Conservation (phyloP, 768 basidiomycete genomes). For the Serendipita indica region DNA sequence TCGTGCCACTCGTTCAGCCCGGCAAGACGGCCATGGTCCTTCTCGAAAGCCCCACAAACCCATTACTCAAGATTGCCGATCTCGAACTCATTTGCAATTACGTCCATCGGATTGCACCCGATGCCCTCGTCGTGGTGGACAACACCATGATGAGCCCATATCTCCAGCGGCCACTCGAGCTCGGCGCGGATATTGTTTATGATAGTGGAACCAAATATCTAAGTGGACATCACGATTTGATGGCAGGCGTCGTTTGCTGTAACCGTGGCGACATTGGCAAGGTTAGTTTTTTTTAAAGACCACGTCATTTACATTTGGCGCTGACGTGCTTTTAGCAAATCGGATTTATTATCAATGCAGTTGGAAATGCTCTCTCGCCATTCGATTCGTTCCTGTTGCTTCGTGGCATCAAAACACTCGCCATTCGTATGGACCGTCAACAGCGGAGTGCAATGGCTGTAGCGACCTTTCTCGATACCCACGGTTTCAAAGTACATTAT, state of each 20-base stretch:
- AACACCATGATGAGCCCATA: conserved; percentile 99
- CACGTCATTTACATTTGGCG: conserved; percentile 7
- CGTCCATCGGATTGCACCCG: conserved; percentile 67
- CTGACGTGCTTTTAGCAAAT: conserved; percentile 41
- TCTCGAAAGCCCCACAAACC: conserved; percentile 94
- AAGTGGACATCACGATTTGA: conserved; percentile 95
- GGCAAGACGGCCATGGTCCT: conserved; percentile 87
- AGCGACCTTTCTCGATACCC: conserved; percentile 64
- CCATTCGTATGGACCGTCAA: conserved; percentile 90
- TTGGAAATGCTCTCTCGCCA: conserved; percentile 87
- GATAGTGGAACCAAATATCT: conserved; percentile 97
- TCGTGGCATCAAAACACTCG: conserved; percentile 90
- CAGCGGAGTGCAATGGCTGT: conserved; percentile 70
- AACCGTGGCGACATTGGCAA: conserved; percentile 83
- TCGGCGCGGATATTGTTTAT: conserved; percentile 94
- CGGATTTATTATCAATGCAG: conserved; percentile 80
- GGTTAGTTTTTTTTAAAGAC: conserved; percentile 26
- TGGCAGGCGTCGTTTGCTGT: conserved; percentile 92
- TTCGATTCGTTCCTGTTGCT: conserved; percentile 95
- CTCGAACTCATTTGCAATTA: conserved; percentile 67
- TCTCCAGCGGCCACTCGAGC: conserved; percentile 84
- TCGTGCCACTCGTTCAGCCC: conserved; percentile 49
- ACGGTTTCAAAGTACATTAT: conserved; percentile 87
- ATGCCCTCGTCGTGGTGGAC: conserved; percentile 79
- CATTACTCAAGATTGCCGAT: conserved; percentile 88